These are phyloP conservation scores for Lipomyces starkeyi DNA, from an alignment of 805 yeast genomes.

Conservation along the genomic window DNA sequence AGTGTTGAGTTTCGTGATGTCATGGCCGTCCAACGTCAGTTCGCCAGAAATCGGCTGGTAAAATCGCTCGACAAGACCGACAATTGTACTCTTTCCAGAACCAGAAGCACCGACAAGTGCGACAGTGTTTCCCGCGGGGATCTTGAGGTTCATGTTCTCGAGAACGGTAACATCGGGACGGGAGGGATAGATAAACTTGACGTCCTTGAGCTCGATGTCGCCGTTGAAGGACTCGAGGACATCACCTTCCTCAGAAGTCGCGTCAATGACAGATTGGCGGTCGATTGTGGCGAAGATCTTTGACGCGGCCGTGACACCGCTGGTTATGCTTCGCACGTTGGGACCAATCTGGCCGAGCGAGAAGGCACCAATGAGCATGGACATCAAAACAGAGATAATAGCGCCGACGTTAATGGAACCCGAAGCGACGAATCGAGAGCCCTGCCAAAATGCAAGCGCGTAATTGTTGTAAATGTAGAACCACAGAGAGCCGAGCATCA, in stretches of 20 bases:
- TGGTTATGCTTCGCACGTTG: slow-evolving; percentile 46
- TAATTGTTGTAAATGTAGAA: slow-evolving; percentile 75
- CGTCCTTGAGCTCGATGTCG: slow-evolving; percentile 80
- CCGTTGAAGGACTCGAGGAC: slow-evolving; percentile 50
- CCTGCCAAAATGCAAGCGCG: slow-evolving; percentile 53
- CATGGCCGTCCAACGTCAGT: slow-evolving; percentile 83
- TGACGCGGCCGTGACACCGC: slow-evolving; percentile 49
- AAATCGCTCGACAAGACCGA: slow-evolving; percentile 84
- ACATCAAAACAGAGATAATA: slow-evolving; percentile 45
- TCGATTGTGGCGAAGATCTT: slow-evolving; percentile 51
- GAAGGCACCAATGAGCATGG: slow-evolving; percentile 46
- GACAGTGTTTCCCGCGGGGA: slow-evolving; percentile 88
- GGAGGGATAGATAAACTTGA: slow-evolving; percentile 82
- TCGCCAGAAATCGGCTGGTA: slow-evolving; percentile 79
- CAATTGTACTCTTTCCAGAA: slow-evolving; percentile 89
- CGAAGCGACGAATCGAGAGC: slow-evolving; percentile 48
- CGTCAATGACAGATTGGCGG: slow-evolving; percentile 49
- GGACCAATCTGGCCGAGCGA: slow-evolving; percentile 50
- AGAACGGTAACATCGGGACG: slow-evolving; percentile 82
- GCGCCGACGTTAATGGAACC: slow-evolving; percentile 46
- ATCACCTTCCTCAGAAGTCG: slow-evolving; percentile 39
- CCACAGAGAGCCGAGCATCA: slow-evolving; percentile 48
- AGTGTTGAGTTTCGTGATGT: slow-evolving; percentile 71
- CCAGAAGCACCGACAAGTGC: slow-evolving; percentile 97
- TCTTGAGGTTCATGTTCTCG: slow-evolving; percentile 71